These are phyloP conservation scores for Earliella scabrosa DNA, from an alignment of 1,284 basidiomycete genomes.

Conservation along the genomic window DNA sequence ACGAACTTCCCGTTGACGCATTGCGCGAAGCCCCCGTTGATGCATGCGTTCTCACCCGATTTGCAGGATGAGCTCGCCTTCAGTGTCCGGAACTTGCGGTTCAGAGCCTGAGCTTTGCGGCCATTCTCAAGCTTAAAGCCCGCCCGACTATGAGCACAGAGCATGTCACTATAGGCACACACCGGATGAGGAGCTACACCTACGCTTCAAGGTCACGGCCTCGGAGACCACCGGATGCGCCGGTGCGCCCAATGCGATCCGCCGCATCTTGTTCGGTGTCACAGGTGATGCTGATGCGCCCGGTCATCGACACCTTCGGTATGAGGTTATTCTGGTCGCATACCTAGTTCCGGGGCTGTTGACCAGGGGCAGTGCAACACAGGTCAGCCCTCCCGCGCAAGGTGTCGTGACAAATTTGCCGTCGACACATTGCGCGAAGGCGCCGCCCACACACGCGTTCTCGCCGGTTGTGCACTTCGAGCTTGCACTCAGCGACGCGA, in stretches of 20 bases:
- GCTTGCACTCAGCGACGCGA: slow-evolving; percentile 40
- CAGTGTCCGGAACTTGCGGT: slow-evolving; percentile 48
- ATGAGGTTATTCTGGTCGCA: not conserved
- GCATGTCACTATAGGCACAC: not conserved
- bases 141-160: no score
- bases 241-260: slow-evolving; percentile 24
- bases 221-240: slow-evolving; percentile 17
- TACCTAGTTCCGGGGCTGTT: slow-evolving; percentile 48
- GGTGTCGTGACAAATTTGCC: slow-evolving; percentile 44
- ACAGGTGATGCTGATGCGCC: slow-evolving; percentile 27
- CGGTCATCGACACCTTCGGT: not conserved
- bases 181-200: not conserved
- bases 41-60: slow-evolving; percentile 48
- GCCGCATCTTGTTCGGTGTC: slow-evolving; percentile 27
- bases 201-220: slow-evolving; percentile 19
- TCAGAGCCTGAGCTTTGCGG: slow-evolving; percentile 20
- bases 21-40: slow-evolving; percentile 48
- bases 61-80: slow-evolving; percentile 45
- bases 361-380: slow-evolving; percentile 59
- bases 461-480: slow-evolving; percentile 44
- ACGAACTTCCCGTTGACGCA: slow-evolving; percentile 54
- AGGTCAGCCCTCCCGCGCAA: slow-evolving; percentile 46
- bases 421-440: slow-evolving; percentile 46
- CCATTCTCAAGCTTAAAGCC: no score
- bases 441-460: slow-evolving; percentile 34